Percentiles rank a stretch among this genome's conserved stretches.
These are phyloP conservation scores for rapeseed (Brassica napus) DNA, from an alignment of 345 rosid species.

Conservation along the genomic window Da-Ae NC_063438.1:4009001-4009500, in stretches of 20 bases:
- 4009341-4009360: not conserved
- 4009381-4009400: not conserved
- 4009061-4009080: constrained; percentile 3
- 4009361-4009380: not conserved
- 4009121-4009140: not conserved
- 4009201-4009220: constrained; percentile 26
- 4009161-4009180: not conserved
- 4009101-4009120: not conserved
- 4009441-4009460: too few species aligned
- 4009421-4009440: too few species aligned
- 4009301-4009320: not conserved
- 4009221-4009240: not conserved
- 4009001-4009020: too few species aligned
- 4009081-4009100: not conserved
- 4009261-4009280: not conserved
- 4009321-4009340: not conserved
- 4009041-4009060: not conserved
- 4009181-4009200: constrained; percentile 10
- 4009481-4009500: too few species aligned
- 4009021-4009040: not conserved
- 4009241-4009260: not conserved
- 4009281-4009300: not conserved
- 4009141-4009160: constrained; percentile 8
- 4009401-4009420: too few species aligned
- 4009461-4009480: too few species aligned